Percentiles rank a stretch among this genome's conserved stretches.
Evolutionary conservation across 768 basidiomycete genomes (phyloP).

Genomic region (Tubosaeta brunneosetosa): DNA sequence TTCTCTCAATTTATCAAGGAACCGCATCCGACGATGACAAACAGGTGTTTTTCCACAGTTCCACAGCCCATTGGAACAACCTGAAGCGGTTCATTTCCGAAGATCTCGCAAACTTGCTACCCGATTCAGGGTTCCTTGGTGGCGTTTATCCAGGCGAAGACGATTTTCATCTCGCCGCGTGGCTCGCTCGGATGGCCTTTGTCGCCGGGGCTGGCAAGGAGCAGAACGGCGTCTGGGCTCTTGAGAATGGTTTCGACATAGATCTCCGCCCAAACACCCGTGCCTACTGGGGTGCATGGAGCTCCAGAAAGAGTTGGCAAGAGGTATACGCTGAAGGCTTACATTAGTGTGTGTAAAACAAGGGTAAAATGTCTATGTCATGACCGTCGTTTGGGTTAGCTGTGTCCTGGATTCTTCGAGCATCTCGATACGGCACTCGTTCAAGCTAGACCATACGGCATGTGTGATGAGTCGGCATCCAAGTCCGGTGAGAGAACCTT

Average conservation of each 20-base stretch:
- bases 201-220: conserved; percentile 34
- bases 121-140: conserved; percentile 43
- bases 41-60: conserved; percentile 36
- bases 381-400: conserved; percentile 20
- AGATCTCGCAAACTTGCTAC: conserved; percentile 39
- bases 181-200: conserved; percentile 46
- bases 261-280: conserved; percentile 36
- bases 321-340: conserved; percentile 41
- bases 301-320: conserved; percentile 41
- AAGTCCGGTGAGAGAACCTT: background rate
- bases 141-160: conserved; percentile 47
- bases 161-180: conserved; percentile 52
- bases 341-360: conserved; percentile 29
- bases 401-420: conserved; percentile 51
- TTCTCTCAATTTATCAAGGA: conserved; percentile 41
- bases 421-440: conserved; percentile 64
- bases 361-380: background rate
- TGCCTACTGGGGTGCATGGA: conserved; percentile 44
- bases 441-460: conserved; percentile 40
- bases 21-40: conserved; percentile 33
- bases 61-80: conserved; percentile 35
- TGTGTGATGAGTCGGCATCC: background rate
- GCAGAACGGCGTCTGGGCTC: conserved; percentile 33
- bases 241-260: conserved; percentile 38
- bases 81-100: conserved; percentile 36